Base-by-base conservation (phyloP, 2,329 filamentous ascomycete genomes). In the Daldinia sp. region DNA sequence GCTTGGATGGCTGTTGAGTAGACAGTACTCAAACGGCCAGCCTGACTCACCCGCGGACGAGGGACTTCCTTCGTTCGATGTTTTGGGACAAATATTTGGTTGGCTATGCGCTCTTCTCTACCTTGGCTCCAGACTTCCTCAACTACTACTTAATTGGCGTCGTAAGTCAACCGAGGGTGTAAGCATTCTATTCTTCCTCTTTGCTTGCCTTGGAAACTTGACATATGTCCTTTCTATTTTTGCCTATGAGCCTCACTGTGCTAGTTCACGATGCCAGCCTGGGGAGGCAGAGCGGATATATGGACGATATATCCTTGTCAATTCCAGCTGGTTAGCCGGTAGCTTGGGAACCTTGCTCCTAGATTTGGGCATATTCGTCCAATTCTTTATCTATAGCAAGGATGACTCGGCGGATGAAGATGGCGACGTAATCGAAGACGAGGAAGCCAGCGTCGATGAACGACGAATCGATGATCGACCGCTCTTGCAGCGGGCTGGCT, bases 111-210 rank as follows among this genome's bases (percentile, higher is more conserved):
- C 96, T 2, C 84, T 89, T 0, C 85, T 98, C 4, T 98, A 99
- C 77, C 92, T 98, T 10, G 93, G 93, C 23, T 96, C 92, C 0
- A 91, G 96, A 7, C 81, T 98, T 6, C 96, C 96, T 0, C 96
- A 99, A 82, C 85, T 99, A 1, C 85, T 98, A 6, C 88, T 98
- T 60, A 99, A 98, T 80, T 97, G 93, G 83, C 89, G 93, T 20
- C 91, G 96, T 70, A 97, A 97, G 82, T 94, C 91, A 48, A 98
- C 94, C 0, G 94, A 98, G 63, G 96, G 96, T 3, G 91, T 99
- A 20, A 95, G 92, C 72, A 90, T 98, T 82, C 86, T 98, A 10
- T 99, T 98, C 82, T 98, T 98, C 83, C 84, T 98, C 23, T 98
- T 99, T 78, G 96, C 96, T 4, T 98, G 95, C 78, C 88, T 98